These are phyloP conservation scores for Endothia cerciana DNA, from an alignment of 2,329 filamentous ascomycete species.

Conservation along the genomic window DNA sequence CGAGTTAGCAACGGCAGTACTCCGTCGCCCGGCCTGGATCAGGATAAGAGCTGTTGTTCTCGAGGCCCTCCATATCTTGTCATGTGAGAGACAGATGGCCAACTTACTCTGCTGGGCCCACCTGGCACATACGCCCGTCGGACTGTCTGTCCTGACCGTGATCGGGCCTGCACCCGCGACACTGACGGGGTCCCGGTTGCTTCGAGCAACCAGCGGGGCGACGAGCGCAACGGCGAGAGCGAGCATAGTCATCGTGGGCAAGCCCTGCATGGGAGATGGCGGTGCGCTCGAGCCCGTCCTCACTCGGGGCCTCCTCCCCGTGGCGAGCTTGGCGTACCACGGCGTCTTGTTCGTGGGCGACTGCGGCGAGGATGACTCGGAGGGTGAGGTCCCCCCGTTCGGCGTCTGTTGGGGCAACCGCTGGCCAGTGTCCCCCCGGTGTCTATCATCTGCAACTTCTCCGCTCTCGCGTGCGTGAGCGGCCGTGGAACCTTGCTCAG, in stretches of 20 bases:
- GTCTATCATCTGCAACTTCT: neutral
- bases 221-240: slow-evolving; percentile 55
- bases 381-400: neutral
- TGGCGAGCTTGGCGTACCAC: slow-evolving; percentile 51
- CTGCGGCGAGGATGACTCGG: slow-evolving; percentile 28
- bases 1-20: neutral
- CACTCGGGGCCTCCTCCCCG: slow-evolving; percentile 46
- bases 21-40: neutral
- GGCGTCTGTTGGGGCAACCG: neutral
- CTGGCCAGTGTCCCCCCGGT: neutral
- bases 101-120: slow-evolving; percentile 66
- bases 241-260: slow-evolving; percentile 52
- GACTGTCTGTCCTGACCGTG: slow-evolving; percentile 48
- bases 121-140: slow-evolving; percentile 63
- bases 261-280: slow-evolving; percentile 44
- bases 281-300: slow-evolving; percentile 49
- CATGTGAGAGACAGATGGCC: neutral
- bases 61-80: neutral
- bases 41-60: neutral
- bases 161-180: slow-evolving; percentile 55
- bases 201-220: slow-evolving; percentile 51
- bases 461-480: slow-evolving; percentile 19
- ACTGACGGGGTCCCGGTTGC: slow-evolving; percentile 44
- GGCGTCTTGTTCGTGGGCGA: slow-evolving; percentile 34
- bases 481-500: slow-evolving; percentile 29